Evolutionary conservation across 139 green algal species (phyloP).

Genomic region (Chlorella vulgaris): DNA sequence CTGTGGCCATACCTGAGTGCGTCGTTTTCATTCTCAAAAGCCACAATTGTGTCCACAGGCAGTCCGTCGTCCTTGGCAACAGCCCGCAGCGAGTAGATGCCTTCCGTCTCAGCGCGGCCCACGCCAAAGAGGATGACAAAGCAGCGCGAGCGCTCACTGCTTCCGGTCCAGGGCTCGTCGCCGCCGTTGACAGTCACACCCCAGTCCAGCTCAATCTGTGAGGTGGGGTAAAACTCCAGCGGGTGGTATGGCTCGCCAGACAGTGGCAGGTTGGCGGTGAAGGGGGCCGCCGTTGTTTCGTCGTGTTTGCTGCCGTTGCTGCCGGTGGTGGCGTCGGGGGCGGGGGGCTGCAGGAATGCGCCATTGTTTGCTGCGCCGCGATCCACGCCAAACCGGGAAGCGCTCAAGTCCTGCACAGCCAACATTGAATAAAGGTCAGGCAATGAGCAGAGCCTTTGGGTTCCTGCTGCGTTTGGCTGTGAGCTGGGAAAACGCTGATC

Average conservation of each 20-base stretch:
- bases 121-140: conserved; percentile 87
- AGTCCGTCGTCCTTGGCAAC: conserved; percentile 55
- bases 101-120: conserved; percentile 72
- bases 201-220: conserved; percentile 30
- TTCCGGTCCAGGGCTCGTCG: conserved; percentile 2
- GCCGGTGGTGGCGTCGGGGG: conserved; percentile 9
- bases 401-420: background rate
- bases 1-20: conserved; percentile 59
- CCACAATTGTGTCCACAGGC: conserved; percentile 86
- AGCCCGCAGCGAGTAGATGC: conserved; percentile 82
- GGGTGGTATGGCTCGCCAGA: conserved; percentile 15
- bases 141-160: conserved; percentile 7
- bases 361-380: background rate
- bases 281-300: background rate
- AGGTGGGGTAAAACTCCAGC: conserved; percentile 41
- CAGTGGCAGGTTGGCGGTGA: background rate
- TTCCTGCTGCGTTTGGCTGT: too few species aligned
- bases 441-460: background rate
- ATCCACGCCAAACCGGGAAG: background rate
- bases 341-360: background rate
- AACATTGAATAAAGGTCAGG: background rate
- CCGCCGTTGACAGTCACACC: background rate
- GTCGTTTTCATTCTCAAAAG: conserved; percentile 78
- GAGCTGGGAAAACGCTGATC: background rate
- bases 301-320: background rate